Evolutionary conservation across 1,284 basidiomycete genomes (phyloP), one percentile per base, ranked within the genome.

Genomic region (Psilocybe mexicana): DNA sequence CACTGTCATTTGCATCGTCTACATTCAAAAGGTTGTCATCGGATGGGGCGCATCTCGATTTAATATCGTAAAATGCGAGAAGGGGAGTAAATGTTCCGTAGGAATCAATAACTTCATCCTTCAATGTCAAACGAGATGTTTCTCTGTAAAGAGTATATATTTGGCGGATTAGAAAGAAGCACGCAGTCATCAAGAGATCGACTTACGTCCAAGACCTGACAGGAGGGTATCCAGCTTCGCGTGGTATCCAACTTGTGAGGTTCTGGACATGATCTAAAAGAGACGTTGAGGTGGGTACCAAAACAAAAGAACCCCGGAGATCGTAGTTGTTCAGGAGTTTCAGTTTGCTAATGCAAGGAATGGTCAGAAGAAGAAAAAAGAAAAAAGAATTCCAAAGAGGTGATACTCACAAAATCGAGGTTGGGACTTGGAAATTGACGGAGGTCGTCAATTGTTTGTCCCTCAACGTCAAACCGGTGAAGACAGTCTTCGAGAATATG

Each of bases 1-100:
- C 44, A 11, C 8, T 14, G 14, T 33, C 46, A 6, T 23, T 30
- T 5, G 33, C 30, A 12, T 47, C 45, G 6, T 12, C 1, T 5
- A n/a, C 28, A 4, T 57, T 7, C 57, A 42, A 8, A 51, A 33
- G 23, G 28, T 7, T 25, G 18, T 1, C 18, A 18, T 11, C 7
- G 4, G 25, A 44, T 8, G 52, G 42, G 3, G 53, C 18, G 52
- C 70, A 71, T 26, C 12, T 52, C 44, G 65, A 57, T 63, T 67
- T 58, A 18, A 70, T 63, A 25, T 65, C 61, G 30, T 69, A 64
- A 51, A 74, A 71, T 55, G 69, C 58, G 8, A 75, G 45, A 3
- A 74, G 67, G 3, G 72, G 72, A 33, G 69, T 63, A 2, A 69
- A 66, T n/a, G 68, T 61, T 7, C 70, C 68, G 50, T 72, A 73